Evolutionary conservation across 1,284 basidiomycete genomes (phyloP).

Genomic region (Ceratobasidium sp.): DNA sequence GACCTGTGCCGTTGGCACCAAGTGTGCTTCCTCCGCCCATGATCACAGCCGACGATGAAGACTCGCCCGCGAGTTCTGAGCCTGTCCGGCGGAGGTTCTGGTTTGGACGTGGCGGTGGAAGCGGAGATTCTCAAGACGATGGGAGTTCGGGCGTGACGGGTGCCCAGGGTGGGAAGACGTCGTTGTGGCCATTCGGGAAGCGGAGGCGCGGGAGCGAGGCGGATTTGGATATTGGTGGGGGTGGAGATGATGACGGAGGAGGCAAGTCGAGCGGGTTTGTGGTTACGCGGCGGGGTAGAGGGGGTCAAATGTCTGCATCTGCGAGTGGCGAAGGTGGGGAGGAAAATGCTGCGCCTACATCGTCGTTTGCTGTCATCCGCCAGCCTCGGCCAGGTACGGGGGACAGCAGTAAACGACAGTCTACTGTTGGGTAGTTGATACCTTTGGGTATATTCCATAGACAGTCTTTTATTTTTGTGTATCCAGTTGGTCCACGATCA

Average conservation of each 20-base stretch:
- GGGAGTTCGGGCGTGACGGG: constrained; percentile 32
- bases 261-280: constrained; percentile 22
- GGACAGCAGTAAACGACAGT: constrained; percentile 7
- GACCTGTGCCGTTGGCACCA: constrained; percentile 21
- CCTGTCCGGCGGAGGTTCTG: constrained; percentile 42
- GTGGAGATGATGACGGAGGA: constrained; percentile 2
- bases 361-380: constrained; percentile 38
- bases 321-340: not conserved
- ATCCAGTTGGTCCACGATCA: not conserved
- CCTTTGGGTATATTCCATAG: constrained; percentile 6
- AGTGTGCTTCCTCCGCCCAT: constrained; percentile 21
- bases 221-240: constrained; percentile 27
- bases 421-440: constrained; percentile 28
- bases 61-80: constrained; percentile 41
- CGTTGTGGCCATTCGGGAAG: constrained; percentile 42
- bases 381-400: constrained; percentile 38
- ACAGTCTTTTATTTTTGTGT: constrained; percentile 21
- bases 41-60: constrained; percentile 40
- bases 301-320: not conserved
- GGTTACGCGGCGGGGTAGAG: constrained; percentile 18
- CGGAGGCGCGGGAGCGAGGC: constrained; percentile 29
- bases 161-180: not conserved
- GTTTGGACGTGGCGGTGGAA: constrained; percentile 43
- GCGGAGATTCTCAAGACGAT: constrained; percentile 30
- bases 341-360: constrained; percentile 18